Conservation (phyloP, 1,284 basidiomycete genomes). For the Nidula niveotomentosa region DNA sequence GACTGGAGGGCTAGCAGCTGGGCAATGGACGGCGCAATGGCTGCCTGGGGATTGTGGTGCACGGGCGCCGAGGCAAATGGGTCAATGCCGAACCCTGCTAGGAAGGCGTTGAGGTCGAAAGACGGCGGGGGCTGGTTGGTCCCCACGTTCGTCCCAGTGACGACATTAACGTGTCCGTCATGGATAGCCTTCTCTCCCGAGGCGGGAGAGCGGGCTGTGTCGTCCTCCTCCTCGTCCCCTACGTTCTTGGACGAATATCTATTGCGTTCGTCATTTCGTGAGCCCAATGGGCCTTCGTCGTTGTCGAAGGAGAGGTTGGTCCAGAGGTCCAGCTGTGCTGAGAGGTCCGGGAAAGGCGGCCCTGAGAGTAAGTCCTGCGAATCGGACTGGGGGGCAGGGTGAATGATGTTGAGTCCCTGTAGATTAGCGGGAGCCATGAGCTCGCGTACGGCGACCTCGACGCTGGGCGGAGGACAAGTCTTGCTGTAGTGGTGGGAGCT, state of each 20-base stretch:
- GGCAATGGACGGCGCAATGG: constrained; percentile 54
- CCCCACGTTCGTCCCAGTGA: constrained; percentile 39
- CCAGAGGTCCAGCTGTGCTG: constrained; percentile 83
- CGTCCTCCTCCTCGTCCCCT: constrained; percentile 45
- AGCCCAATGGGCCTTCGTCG: constrained; percentile 52
- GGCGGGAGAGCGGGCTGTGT: constrained; percentile 27
- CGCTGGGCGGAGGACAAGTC: constrained; percentile 1
- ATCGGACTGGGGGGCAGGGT: constrained; percentile 45
- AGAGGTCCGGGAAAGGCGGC: constrained; percentile 67
- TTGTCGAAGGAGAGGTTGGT: constrained; percentile 79
- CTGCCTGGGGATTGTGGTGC: constrained; percentile 17
- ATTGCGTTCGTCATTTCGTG: constrained; percentile 33
- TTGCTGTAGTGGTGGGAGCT: constrained; percentile 9
- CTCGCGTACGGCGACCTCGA: too few relatives aligned
- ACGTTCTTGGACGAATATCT: constrained; percentile 13
- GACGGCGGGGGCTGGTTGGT: constrained; percentile 18
- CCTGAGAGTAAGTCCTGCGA: constrained; percentile 59
- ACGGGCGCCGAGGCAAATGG: constrained; percentile 34
- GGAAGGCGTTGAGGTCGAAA: constrained; percentile 57
- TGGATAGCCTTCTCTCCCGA: constrained; percentile 46
- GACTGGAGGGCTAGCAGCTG: constrained; percentile 64
- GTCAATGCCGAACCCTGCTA: constrained; percentile 65
- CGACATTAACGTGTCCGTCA: constrained; percentile 59
- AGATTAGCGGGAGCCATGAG: constrained; percentile 60
- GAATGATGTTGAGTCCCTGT: constrained; percentile 78